phyloP scores from a whole-genome alignment of 2,329 filamentous ascomycete genomes.

The Alternaria brassicicola region DNA sequence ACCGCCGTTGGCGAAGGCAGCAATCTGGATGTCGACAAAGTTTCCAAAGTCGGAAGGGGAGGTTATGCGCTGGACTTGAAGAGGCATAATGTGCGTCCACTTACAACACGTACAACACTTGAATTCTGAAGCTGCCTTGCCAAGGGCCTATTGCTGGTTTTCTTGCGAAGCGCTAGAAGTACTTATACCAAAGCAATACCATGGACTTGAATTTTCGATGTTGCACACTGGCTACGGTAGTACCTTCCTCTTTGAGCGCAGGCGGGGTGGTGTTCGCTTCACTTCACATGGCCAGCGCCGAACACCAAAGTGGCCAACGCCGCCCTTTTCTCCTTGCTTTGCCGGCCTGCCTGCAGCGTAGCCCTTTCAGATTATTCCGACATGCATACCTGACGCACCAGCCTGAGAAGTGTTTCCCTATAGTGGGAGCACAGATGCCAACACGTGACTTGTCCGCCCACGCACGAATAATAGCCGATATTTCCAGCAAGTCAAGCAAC shows the following conservation, averaged over 20 bases:
- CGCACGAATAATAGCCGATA: neutral
- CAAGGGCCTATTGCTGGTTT: neutral
- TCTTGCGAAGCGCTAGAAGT: neutral
- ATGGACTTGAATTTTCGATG: neutral
- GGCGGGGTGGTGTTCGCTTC: constrained; percentile 4
- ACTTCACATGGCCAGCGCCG: neutral
- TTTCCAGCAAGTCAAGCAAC: constrained; percentile 4
- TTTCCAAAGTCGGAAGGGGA: constrained; percentile 35
- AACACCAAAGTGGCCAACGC: constrained; percentile 9
- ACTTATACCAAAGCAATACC: neutral
- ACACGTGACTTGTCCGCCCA: neutral
- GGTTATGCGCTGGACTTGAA: constrained; percentile 39
- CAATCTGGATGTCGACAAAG: constrained; percentile 36
- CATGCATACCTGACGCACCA: neutral
- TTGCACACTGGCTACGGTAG: neutral
- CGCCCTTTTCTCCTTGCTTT: constrained; percentile 13
- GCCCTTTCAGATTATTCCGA: neutral
- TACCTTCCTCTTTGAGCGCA: constrained; percentile 8
- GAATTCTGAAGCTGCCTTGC: neutral
- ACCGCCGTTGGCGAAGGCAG: constrained; percentile 35
- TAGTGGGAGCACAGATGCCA: neutral
- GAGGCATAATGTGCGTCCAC: constrained; percentile 35
- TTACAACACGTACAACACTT: neutral
- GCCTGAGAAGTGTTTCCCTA: neutral
- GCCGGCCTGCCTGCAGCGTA: neutral